phyloP scores from a whole-genome alignment of 1,139 yeast species.

The Diutina mesorugosa region DNA sequence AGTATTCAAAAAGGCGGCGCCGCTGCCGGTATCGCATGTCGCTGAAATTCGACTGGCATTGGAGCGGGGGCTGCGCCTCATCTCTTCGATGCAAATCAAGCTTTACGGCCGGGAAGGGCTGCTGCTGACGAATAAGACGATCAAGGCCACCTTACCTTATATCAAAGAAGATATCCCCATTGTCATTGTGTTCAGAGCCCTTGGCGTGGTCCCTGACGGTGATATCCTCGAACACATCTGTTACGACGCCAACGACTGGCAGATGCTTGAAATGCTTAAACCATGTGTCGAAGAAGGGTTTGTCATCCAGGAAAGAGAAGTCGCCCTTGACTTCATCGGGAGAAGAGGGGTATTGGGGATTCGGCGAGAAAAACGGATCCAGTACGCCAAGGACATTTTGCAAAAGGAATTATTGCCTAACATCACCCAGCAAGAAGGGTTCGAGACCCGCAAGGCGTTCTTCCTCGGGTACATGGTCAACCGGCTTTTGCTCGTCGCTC shows the following conservation, averaged over 20 bases:
- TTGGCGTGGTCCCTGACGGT: constrained; percentile 98
- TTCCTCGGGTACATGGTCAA: constrained; percentile 97
- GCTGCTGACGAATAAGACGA: constrained; percentile 66
- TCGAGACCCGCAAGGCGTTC: constrained; percentile 91
- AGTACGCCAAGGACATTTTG: constrained; percentile 90
- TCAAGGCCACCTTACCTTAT: constrained; percentile 91
- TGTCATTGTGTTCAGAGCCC: constrained; percentile 91
- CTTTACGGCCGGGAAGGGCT: constrained; percentile 74
- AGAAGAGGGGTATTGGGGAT: constrained; percentile 96
- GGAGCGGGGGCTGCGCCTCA: constrained; percentile 92
- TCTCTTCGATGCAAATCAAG: constrained; percentile 89
- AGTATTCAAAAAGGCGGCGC: constrained; percentile 95
- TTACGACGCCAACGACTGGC: constrained; percentile 97
- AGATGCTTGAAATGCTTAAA: constrained; percentile 96
- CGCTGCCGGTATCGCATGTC: constrained; percentile 89
- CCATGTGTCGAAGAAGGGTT: constrained; percentile 99
- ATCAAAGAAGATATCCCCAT: constrained; percentile 95
- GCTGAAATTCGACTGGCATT: constrained; percentile 96
- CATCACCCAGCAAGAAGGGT: constrained; percentile 95
- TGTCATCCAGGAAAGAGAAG: constrained; percentile 95
- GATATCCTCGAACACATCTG: constrained; percentile 96
- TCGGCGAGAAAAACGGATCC: constrained; percentile 94
- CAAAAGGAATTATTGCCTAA: constrained; percentile 95
- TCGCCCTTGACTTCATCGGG: constrained; percentile 94
- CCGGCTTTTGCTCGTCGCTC: constrained; percentile 83